These are phyloP conservation scores for Phytophthora megakarya DNA, from an alignment of 352 stramenopile genomes.

Conservation along the genomic window DNA sequence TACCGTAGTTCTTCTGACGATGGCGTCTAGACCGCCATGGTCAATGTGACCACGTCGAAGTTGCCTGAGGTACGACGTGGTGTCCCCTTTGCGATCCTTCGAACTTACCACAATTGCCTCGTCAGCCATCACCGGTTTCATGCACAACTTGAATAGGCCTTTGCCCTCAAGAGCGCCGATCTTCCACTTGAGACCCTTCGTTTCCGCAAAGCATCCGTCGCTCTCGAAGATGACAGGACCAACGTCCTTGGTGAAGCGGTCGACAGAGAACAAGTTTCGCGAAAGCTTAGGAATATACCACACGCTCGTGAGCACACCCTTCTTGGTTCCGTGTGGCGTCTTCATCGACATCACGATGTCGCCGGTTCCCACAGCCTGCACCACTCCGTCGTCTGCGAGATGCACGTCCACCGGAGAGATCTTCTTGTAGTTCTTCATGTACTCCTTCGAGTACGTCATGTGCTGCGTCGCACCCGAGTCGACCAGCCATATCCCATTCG, in stretches of 20 bases:
- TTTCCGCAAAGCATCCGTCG: constrained; percentile 16
- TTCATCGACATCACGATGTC: constrained; percentile 33
- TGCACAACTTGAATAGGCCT: constrained; percentile 20
- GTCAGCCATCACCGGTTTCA: constrained; percentile 11
- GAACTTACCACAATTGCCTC: constrained; percentile 16
- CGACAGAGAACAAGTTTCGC: constrained; percentile 23
- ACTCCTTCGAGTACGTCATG: constrained; percentile 4
- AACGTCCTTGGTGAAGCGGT: constrained; percentile 21
- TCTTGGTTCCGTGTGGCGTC: constrained; percentile 10
- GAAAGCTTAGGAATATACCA: constrained; percentile 18
- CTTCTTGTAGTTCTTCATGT: constrained; percentile 31
- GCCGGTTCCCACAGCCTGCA: constrained; percentile 16
- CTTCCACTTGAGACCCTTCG: constrained; percentile 8
- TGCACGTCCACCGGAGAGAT: constrained; percentile 16
- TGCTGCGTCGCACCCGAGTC: too few relatives aligned
- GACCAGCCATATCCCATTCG: too few relatives aligned
- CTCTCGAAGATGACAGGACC: constrained; percentile 10
- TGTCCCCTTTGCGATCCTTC: constrained; percentile 16
- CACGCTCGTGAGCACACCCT: constrained; percentile 17
- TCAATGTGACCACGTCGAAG: too few relatives aligned
- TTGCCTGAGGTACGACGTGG: constrained; percentile 23
- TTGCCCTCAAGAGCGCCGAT: constrained; percentile 18
- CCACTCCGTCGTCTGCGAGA: constrained; percentile 28
- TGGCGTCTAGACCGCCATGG: too few relatives aligned
- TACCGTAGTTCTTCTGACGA: background rate